Evolutionary conservation across 1,284 basidiomycete genomes (phyloP), one percentile per base, ranked within the genome.

Genomic region (Irpex rosettiformis): DNA sequence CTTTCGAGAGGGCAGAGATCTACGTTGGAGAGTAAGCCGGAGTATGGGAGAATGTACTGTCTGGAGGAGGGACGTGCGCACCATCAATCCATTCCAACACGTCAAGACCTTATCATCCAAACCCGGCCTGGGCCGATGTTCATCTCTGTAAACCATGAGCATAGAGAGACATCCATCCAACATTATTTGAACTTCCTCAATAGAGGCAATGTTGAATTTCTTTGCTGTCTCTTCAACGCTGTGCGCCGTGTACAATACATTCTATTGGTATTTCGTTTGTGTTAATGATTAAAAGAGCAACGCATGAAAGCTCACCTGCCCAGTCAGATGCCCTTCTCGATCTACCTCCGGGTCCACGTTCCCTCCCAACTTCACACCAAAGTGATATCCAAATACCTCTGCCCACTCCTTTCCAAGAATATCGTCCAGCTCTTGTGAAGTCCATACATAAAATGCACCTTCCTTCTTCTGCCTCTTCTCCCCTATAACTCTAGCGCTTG

Each of bases 381-480:
- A 78, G 60, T 75, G 72, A 18, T 62, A 67, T 27, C 64, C 67
- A 58, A 77, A 69, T 13, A 76, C 24, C 5, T 67, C 64, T 0
- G 72, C 65, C 27, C 72, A 68, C 1, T 61, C 59, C 43, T 45
- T 22, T 0, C 68, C 69, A 0, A 79, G 63, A 2, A 76, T 61
- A 22, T 69, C 62, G 37, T 77, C 72, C 42, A 79, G 67, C 56
- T 77, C 70, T 13, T 62, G 40, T 11, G 69, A 64, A 2, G 68
- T 70, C 77, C 78, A 79, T 5, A 76, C 73, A 59, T 79, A 79
- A 65, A 78, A 79, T 6, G 76, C 77, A 11, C 77, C 77, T 63
- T 79, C 77, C 67, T 72, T 72, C 60, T 68, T 71, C 49, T 70
- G 62, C 10, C n/a, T n/a, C n/a, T n/a, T n/a, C n/a, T n/a, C n/a